phyloP scores from a whole-genome alignment of 2,329 filamentous ascomycete genomes.

The Diplodia sapinea region DNA sequence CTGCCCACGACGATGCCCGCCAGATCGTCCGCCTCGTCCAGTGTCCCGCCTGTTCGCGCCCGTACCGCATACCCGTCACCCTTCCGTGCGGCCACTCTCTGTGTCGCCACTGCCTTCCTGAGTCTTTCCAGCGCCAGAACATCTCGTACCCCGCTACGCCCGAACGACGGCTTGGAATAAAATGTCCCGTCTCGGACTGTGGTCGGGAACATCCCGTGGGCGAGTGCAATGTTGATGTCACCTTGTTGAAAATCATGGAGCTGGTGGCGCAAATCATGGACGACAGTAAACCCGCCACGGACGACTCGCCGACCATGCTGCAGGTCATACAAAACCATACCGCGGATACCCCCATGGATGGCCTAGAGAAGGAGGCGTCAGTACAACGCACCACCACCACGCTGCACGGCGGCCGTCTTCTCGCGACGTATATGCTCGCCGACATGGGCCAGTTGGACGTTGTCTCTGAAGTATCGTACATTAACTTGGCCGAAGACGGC shows the following conservation, averaged over 20 bases:
- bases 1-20: constrained; percentile 63
- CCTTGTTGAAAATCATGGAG: constrained; percentile 72
- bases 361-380: constrained; percentile 49
- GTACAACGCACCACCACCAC: constrained; percentile 47
- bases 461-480: constrained; percentile 62
- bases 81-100: constrained; percentile 82
- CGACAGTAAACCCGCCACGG: constrained; percentile 43
- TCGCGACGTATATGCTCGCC: constrained; percentile 71
- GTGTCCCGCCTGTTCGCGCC: constrained; percentile 74
- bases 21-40: constrained; percentile 75
- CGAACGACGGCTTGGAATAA: constrained; percentile 71
- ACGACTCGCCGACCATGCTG: constrained; percentile 47
- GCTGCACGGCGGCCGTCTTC: constrained; percentile 63
- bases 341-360: constrained; percentile 40
- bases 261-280: constrained; percentile 60
- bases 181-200: constrained; percentile 74
- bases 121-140: constrained; percentile 66
- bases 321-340: constrained; percentile 46
- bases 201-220: constrained; percentile 72
- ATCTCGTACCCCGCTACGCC: constrained; percentile 78
- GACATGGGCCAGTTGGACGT: constrained; percentile 65
- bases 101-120: constrained; percentile 76
- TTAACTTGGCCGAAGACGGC: constrained; percentile 43
- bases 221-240: constrained; percentile 80
- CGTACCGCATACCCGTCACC: constrained; percentile 71